Conservation (phyloP, 2,329 filamentous ascomycete species). For the Periconia sp. region DNA sequence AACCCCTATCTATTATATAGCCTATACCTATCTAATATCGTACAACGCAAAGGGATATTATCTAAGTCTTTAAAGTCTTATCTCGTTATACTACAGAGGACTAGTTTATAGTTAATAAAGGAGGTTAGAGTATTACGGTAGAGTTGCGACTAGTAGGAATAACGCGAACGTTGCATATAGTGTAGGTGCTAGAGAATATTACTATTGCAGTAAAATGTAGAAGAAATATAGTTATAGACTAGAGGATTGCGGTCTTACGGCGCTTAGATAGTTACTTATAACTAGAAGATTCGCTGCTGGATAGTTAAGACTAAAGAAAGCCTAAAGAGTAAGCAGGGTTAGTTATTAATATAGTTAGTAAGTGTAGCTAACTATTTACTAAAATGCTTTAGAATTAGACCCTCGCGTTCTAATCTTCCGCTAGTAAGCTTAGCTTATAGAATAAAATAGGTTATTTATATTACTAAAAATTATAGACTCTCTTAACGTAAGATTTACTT, state of each 20-base stretch:
- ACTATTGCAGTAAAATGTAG: background rate
- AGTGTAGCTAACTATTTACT: no score
- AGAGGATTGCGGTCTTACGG: background rate
- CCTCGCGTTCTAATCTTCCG: no score
- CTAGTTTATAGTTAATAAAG: constrained; percentile 1
- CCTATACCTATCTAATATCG: background rate
- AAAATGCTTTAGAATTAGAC: no score
- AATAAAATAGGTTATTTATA: no score
- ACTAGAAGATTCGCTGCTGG: background rate
- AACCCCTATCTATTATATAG: constrained; percentile 1
- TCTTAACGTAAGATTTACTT: no score
- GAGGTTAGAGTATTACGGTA: constrained; percentile 1
- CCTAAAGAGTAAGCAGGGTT: no score
- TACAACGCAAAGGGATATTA: background rate
- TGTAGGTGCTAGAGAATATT: background rate
- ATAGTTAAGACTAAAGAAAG: no score
- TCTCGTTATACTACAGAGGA: background rate
- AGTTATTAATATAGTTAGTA: no score
- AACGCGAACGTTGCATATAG: constrained; percentile 1
- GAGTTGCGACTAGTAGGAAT: constrained; percentile 3
- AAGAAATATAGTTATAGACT: background rate
- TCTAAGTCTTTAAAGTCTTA: background rate
- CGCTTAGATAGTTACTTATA: background rate
- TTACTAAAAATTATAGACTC: no score
- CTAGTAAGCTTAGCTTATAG: no score